Base-by-base conservation (phyloP, 2,329 filamentous ascomycete genomes). In the Diplocarpon mali region DNA sequence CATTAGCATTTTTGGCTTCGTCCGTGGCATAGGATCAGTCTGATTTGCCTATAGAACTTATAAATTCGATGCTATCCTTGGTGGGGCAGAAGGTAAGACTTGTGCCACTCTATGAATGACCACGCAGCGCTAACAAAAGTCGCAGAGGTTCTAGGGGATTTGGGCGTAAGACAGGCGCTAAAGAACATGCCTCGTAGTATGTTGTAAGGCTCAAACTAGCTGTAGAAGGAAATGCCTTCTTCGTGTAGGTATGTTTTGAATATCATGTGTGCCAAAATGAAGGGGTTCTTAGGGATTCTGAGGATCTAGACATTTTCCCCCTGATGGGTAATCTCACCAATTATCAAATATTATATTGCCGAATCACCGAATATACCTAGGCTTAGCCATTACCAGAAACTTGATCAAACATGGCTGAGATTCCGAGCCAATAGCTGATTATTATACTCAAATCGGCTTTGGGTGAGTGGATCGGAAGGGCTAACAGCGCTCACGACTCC, bases 171-270 rank as follows among this genome's bases (percentile, higher is more conserved):
- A 52, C 86, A 93, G 66, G 87, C 86, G 16, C 79, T 92, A 71
- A 85, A 81, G 64, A 74, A 77, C 53, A 89, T 94, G 70, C 87
- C 87, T 27, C 90, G 90, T 68, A 77, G 83, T 20, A 87, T 85
- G 73, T 62, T 93, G 62, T 92, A 78, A 48, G 35, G 8, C 29
- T 9, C 7, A 12, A 14, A 11, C 30, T 17, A 27, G 10, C 5
- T 3, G 5, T 20, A 7, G 20, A n/a, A 24, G 20, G 20, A 24
- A 24, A 24, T 7, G 20, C 20, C 10, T 7, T 24, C 7, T 14
- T 14, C 16, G 13, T n/a, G 20, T 15, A 36, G 27, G 38, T 29
- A 27, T 9, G 9, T 12, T 7, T 42, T 28, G 30, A 32, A 32
- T 32, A 32, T 3, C 30, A 32, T 14, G n/a, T 12, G 3, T 4